phyloP scores from a whole-genome alignment of 371 early-diverging fungal genomes.

The Thermomucor indicae-seudaticae region DNA sequence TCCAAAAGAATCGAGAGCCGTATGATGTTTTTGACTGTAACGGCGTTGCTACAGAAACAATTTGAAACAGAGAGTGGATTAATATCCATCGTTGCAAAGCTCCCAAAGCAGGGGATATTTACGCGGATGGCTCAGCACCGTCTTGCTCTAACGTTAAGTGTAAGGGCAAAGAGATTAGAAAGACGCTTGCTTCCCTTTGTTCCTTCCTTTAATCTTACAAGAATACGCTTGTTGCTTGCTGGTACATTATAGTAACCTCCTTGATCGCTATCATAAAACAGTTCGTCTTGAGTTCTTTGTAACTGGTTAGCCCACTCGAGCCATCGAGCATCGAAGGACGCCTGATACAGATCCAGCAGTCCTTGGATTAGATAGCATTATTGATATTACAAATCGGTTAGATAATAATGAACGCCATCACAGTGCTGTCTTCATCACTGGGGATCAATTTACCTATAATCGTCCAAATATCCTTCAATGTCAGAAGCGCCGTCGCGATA shows the following conservation, averaged over 20 bases:
- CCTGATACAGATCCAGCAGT: constrained; percentile 58
- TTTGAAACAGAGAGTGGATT: too few relatives aligned
- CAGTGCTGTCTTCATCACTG: neutral
- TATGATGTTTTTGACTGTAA: too few relatives aligned
- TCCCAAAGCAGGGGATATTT: too few relatives aligned
- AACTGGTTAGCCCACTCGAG: constrained; percentile 55
- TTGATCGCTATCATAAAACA: constrained; percentile 52
- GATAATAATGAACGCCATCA: neutral
- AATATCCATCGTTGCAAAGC: too few relatives aligned
- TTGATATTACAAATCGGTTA: too few relatives aligned
- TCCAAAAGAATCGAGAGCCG: too few relatives aligned
- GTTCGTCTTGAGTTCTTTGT: constrained; percentile 49
- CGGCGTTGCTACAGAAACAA: too few relatives aligned
- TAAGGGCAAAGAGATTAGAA: too few relatives aligned
- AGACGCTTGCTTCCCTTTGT: too few relatives aligned
- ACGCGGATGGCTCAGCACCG: too few relatives aligned
- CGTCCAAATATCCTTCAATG: constrained; percentile 57
- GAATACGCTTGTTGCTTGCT: constrained; percentile 37
- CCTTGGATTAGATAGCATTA: constrained; percentile 46
- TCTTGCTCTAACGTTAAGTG: too few relatives aligned
- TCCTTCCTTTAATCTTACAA: constrained; percentile 63
- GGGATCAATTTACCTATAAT: constrained; percentile 58
- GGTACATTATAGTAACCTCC: constrained; percentile 56
- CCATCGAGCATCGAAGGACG: constrained; percentile 48
- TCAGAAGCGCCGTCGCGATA: constrained; percentile 47